A percentile compares a stretch with the other conserved stretches of the same genome.
Conservation (phyloP, 164 flowering plant species). For the Nelumbo lutea region DNA sequence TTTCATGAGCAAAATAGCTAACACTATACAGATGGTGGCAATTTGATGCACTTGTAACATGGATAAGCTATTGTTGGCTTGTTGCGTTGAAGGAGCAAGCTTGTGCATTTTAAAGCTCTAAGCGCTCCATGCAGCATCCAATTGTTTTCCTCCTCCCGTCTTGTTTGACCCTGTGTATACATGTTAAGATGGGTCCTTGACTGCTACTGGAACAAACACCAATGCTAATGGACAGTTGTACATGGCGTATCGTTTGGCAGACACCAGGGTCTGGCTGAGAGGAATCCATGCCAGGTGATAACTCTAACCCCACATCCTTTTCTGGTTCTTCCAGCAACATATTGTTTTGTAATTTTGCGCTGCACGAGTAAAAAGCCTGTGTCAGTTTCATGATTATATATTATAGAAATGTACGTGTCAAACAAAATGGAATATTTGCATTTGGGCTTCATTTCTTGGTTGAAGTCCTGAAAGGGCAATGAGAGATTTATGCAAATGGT, state of each 20-base stretch:
- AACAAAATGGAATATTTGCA: too few relatives aligned
- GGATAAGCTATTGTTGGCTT: conserved; percentile 2
- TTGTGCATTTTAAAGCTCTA: conserved; percentile 3
- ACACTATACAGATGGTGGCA: background rate
- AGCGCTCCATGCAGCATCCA: conserved; percentile 2
- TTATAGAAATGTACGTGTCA: background rate
- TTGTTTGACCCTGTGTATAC: conserved; percentile 14
- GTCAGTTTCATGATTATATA: conserved; percentile 7
- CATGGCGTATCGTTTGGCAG: background rate
- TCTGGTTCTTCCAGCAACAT: background rate
- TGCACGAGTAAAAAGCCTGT: conserved; percentile 13
- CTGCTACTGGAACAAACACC: conserved; percentile 3
- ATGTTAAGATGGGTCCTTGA: conserved; percentile 13
- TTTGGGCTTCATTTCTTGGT: too few relatives aligned
- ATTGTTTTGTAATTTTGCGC: conserved; percentile 9
- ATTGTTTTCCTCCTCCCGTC: background rate
- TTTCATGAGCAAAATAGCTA: conserved; percentile 23
- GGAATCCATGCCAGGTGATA: background rate
- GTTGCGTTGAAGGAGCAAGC: conserved; percentile 4
- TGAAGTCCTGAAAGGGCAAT: too few relatives aligned
- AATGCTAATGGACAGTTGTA: conserved; percentile 4
- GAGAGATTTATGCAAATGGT: too few relatives aligned
- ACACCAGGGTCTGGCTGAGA: background rate
- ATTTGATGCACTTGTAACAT: conserved; percentile 3
- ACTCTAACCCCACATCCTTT: conserved; percentile 1